These are phyloP conservation scores for Prasinococcaceae sp. DNA, from an alignment of 139 green algal species.

Conservation along the genomic window DNA sequence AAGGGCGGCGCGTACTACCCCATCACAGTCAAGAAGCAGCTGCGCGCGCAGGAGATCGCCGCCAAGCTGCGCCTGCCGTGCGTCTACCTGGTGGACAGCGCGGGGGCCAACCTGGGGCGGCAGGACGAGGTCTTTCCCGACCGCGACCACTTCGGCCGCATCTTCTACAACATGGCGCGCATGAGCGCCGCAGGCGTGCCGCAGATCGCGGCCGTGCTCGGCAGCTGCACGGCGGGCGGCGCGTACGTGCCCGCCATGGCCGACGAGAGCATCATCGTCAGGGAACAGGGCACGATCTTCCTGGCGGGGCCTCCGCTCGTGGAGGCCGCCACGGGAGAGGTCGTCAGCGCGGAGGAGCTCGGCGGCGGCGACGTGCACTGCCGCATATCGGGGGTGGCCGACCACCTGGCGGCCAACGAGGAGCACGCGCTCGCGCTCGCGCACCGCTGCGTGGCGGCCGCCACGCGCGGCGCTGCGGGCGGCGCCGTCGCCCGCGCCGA, in stretches of 20 bases:
- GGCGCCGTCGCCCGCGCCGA: too few species aligned
- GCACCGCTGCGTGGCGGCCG: slow-evolving; percentile 48
- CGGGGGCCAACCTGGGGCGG: slow-evolving; percentile 71
- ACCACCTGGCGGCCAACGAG: slow-evolving; percentile 50
- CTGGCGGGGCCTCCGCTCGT: slow-evolving; percentile 47
- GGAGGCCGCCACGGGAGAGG: slow-evolving; percentile 71
- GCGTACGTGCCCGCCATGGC: slow-evolving; percentile 55
- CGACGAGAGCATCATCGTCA: slow-evolving; percentile 25
- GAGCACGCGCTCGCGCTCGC: slow-evolving; percentile 58
- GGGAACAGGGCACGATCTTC: slow-evolving; percentile 61
- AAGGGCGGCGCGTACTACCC: slow-evolving; percentile 90
- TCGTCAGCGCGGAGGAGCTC: slow-evolving; percentile 78
- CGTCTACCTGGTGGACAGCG: slow-evolving; percentile 79
- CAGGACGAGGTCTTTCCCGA: slow-evolving; percentile 87
- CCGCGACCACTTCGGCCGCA: slow-evolving; percentile 80
- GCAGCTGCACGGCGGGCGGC: slow-evolving; percentile 80
- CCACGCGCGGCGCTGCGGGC: too few species aligned
- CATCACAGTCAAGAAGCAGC: slow-evolving; percentile 83
- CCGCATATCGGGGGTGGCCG: slow-evolving; percentile 43
- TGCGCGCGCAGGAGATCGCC: slow-evolving; percentile 79
- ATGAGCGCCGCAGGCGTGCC: slow-evolving; percentile 69
- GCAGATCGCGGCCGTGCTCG: slow-evolving; percentile 80
- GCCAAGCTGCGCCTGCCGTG: slow-evolving; percentile 68
- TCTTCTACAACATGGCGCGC: slow-evolving; percentile 67
- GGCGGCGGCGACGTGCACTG: slow-evolving; percentile 75